A percentile compares a stretch with the other conserved stretches of the same genome.
phyloP scores from a whole-genome alignment of 805 yeast species.

The Kodamaea jinghongensis region DNA sequence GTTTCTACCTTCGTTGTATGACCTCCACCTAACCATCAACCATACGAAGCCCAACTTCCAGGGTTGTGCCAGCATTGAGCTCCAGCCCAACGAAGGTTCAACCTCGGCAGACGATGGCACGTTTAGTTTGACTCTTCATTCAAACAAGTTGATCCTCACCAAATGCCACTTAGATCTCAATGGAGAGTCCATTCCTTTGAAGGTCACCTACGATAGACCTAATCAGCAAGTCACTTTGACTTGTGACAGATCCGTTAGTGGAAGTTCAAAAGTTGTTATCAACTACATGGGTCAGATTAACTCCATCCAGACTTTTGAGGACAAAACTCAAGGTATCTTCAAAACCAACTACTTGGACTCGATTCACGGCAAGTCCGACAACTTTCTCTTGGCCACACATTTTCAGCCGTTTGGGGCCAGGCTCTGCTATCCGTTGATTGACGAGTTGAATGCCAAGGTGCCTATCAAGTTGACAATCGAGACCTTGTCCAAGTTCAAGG shows the following conservation, averaged over 20 bases:
- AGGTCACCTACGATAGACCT: slow-evolving; percentile 39
- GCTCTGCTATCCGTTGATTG: slow-evolving; percentile 64
- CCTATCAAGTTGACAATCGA: slow-evolving; percentile 48
- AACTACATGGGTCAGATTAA: slow-evolving; percentile 52
- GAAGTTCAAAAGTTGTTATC: slow-evolving; percentile 20
- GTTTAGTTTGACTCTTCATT: slow-evolving; percentile 35
- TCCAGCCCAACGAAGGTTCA: not conserved
- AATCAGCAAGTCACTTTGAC: slow-evolving; percentile 34
- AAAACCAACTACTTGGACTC: slow-evolving; percentile 61
- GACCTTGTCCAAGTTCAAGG: slow-evolving; percentile 46
- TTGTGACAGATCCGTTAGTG: slow-evolving; percentile 14
- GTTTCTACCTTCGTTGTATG: slow-evolving; percentile 39
- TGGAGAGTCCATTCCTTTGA: slow-evolving; percentile 14
- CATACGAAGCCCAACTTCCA: slow-evolving; percentile 48
- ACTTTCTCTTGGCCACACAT: slow-evolving; percentile 64
- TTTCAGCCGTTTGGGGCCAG: slow-evolving; percentile 68
- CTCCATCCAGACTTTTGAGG: slow-evolving; percentile 50
- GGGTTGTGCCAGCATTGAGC: slow-evolving; percentile 36
- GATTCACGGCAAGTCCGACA: slow-evolving; percentile 46
- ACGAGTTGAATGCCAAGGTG: slow-evolving; percentile 58
- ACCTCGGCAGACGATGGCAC: no score
- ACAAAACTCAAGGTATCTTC: slow-evolving; percentile 62
- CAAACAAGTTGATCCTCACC: slow-evolving; percentile 41
- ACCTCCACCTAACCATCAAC: slow-evolving; percentile 35
- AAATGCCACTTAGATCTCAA: slow-evolving; percentile 16